phyloP scores from a whole-genome alignment of 2,329 filamentous ascomycete genomes.

The Trichophyton verrucosum region DNA sequence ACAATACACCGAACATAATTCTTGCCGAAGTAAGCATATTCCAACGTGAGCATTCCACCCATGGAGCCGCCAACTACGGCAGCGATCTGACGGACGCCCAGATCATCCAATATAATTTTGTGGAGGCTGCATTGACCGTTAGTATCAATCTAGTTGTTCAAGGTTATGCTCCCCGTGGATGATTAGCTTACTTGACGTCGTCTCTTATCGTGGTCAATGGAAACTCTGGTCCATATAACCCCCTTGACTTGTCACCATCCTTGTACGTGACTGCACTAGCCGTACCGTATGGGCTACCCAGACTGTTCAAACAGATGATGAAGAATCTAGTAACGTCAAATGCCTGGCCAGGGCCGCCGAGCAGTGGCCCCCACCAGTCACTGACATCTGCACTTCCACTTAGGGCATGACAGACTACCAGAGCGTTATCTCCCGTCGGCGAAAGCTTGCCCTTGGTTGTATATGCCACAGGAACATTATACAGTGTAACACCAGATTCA shows the following conservation, averaged over 20 bases:
- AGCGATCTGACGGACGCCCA: slow-evolving; percentile 43
- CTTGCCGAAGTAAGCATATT: slow-evolving; percentile 59
- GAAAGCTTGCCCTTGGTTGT: slow-evolving; percentile 49
- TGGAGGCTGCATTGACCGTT: slow-evolving; percentile 32
- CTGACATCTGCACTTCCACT: slow-evolving; percentile 44
- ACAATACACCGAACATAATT: slow-evolving; percentile 43
- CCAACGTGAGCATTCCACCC: slow-evolving; percentile 47
- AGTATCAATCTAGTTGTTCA: slow-evolving; percentile 9
- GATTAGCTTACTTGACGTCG: slow-evolving; percentile 65
- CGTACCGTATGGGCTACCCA: slow-evolving; percentile 45
- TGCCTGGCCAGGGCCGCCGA: slow-evolving; percentile 41
- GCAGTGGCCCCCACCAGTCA: slow-evolving; percentile 46
- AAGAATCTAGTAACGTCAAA: slow-evolving; percentile 44
- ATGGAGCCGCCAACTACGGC: slow-evolving; percentile 46
- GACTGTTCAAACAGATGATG: slow-evolving; percentile 42
- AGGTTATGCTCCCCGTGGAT: neutral
- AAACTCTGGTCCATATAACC: slow-evolving; percentile 86
- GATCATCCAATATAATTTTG: slow-evolving; percentile 42
- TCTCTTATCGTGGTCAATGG: slow-evolving; percentile 90
- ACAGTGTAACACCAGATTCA: slow-evolving; percentile 74
- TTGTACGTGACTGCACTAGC: slow-evolving; percentile 58
- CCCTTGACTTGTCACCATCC: slow-evolving; percentile 62
- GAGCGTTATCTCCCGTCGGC: slow-evolving; percentile 46
- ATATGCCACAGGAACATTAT: slow-evolving; percentile 59
- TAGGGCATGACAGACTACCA: slow-evolving; percentile 48